Conservation (phyloP, 2,329 filamentous ascomycete species). For the Penicillium sp. region DNA sequence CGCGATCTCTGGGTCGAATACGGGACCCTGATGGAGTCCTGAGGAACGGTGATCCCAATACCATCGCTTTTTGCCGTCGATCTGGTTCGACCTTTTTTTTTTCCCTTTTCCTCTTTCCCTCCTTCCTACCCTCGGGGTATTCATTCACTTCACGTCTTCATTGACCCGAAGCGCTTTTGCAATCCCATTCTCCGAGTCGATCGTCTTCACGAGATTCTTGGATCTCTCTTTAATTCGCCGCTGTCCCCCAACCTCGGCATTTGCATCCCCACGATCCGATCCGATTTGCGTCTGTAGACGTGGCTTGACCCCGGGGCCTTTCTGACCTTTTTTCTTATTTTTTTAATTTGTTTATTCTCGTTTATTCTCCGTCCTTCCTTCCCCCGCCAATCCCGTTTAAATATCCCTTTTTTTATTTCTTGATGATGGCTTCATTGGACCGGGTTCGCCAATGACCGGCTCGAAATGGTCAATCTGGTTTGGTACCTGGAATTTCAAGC, state of each 20-base stretch:
- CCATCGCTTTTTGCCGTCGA: slow-evolving; percentile 18
- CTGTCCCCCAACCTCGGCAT: slow-evolving; percentile 22
- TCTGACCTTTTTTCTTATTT: slow-evolving; percentile 4
- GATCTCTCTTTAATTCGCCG: slow-evolving; percentile 17
- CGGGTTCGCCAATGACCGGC: slow-evolving; percentile 3
- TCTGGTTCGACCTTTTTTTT: slow-evolving; percentile 18
- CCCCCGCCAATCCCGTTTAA: not conserved
- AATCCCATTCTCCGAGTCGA: not conserved
- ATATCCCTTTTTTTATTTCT: slow-evolving; percentile 1
- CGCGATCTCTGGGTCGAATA: slow-evolving; percentile 25
- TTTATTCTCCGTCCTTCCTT: slow-evolving; percentile 1
- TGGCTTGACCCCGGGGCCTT: not conserved
- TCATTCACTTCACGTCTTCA: not conserved
- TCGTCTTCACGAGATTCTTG: slow-evolving; percentile 19
- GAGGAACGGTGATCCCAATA: slow-evolving; percentile 24
- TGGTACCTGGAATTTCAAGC: not conserved
- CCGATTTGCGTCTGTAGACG: slow-evolving; percentile 11
- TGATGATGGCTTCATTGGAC: slow-evolving; percentile 10
- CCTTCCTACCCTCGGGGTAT: not conserved
- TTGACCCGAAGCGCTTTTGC: not conserved
- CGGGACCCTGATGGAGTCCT: slow-evolving; percentile 26
- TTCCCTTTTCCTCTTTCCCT: slow-evolving; percentile 2
- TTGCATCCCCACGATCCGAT: slow-evolving; percentile 15
- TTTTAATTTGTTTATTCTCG: slow-evolving; percentile 3
- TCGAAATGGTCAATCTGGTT: not conserved